Base-by-base conservation (phyloP, 1,284 basidiomycete species). In the Athelia psychrophila region DNA sequence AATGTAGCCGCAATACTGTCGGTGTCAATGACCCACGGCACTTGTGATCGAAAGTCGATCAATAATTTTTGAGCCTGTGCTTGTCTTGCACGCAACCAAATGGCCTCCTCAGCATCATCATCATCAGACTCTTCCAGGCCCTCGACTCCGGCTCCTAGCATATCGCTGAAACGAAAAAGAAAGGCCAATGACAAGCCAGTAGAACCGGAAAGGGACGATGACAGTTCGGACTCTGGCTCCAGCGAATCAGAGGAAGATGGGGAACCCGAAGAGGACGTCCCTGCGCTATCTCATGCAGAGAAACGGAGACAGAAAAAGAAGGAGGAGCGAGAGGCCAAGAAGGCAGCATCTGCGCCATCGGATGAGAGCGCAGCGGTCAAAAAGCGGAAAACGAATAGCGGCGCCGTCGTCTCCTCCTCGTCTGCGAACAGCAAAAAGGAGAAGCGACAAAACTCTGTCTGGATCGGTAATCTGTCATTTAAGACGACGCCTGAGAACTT, bases 391-490 rank as follows among this genome's bases (percentile, higher is more conserved):
- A 68, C 77, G 16, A 66, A 71, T 47, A 74, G 76, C 53, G 72
- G 68, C 12, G 27, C 27, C 66, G 27, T 13, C 6, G 38, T 64
- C 13, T 65, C 64, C 2, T 59, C 61, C 23, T 58, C 59, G 20
- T 56, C 64, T 27, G 54, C 64, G 18, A 4, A 19, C 30, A 48
- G 54, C 3, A 51, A 54, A 8, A 52, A 54, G 40, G 44, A 46
- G 23, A 74, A 83, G 67, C 80, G 85, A 38, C 83, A 92, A 63
- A 87, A 93, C 62, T 93, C 91, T 2, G 78, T 99, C 33, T 99
- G 96, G 93, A 86, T 98, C 35, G 96, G 97, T 44, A 99, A 99
- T 69, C 66, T 99, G 64, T 83, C 91, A 18, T 99, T 92, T 79
- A 91, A 91, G 69, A 98, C 95, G 18, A 91, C 87, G 0, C 71